These are phyloP conservation scores for Diaporthe citri DNA, from an alignment of 2,329 filamentous ascomycete genomes.

Conservation along the genomic window DNA sequence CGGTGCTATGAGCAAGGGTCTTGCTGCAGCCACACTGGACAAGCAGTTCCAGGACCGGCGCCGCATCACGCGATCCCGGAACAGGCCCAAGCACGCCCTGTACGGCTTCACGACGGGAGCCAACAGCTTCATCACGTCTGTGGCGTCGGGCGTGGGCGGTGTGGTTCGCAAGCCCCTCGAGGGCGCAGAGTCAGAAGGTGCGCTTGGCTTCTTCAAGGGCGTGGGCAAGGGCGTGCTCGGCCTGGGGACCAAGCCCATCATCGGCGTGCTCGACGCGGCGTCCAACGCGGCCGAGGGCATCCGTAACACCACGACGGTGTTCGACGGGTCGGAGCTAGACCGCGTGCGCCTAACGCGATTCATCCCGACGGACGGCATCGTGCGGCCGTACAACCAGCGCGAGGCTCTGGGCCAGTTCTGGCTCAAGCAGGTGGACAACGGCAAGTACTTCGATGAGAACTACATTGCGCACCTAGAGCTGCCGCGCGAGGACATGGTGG, in stretches of 20 bases:
- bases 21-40: slow-evolving; percentile 94
- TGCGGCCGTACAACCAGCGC: slow-evolving; percentile 92
- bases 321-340: slow-evolving; percentile 94
- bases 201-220: slow-evolving; percentile 95
- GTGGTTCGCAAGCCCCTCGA: slow-evolving; percentile 94
- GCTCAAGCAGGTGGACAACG: slow-evolving; percentile 98
- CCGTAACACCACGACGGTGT: slow-evolving; percentile 98
- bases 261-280: slow-evolving; percentile 95
- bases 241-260: slow-evolving; percentile 95
- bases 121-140: slow-evolving; percentile 91
- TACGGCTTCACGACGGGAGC: slow-evolving; percentile 97
- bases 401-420: slow-evolving; percentile 98
- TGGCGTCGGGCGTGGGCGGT: slow-evolving; percentile 94
- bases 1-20: slow-evolving; percentile 94
- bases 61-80: slow-evolving; percentile 91
- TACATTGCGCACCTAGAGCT: slow-evolving; percentile 98
- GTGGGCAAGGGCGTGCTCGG: slow-evolving; percentile 95
- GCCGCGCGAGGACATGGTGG: slow-evolving; percentile 86
- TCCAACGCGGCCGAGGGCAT: slow-evolving; percentile 98
- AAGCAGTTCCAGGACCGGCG: slow-evolving; percentile 98
- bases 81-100: slow-evolving; percentile 95
- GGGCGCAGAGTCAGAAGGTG: slow-evolving; percentile 95
- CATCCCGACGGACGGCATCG: slow-evolving; percentile 91
- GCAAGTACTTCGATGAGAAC: slow-evolving; percentile 96
- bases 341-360: slow-evolving; percentile 94